Base-by-base conservation (phyloP, 805 yeast genomes). In the Pichia pseudocactophila region DNA sequence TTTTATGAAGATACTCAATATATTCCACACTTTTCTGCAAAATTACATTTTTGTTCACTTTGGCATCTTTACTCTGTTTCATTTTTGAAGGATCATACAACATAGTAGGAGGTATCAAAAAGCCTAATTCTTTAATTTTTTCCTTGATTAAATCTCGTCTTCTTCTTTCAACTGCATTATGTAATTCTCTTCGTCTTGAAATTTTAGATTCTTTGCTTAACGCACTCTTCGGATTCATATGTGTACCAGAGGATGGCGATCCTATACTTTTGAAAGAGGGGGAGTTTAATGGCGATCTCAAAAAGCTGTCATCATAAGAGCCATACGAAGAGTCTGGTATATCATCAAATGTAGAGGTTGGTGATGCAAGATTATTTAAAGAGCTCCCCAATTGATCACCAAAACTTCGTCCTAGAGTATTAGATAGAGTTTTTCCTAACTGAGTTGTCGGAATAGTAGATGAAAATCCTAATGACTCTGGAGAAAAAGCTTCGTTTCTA, bases 91-190 rank as follows among this genome's bases (percentile, higher is more conserved):
- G 27, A 20, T 70, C 71, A 38, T 73, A 69, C 19, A 83, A 60
- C 46, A 84, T 58, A 3, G 82, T 69, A 1, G 87, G 90, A 1
- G 97, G 97, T 1, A 89, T 83, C 38, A 89, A 68, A 19, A 73
- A 63, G 1, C 95, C 90, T 53, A 89, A 66, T 52, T 86, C 95
- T 57, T 82, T 82, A 48, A 89, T 88, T 53, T 85, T 78, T 55
- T 84, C 94, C 58, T 89, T 88, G 55, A 89, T 89, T 52, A 86
- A 69, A 59, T 90, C 97, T 48, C 97, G 71, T 56, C 97, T 73
- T 52, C 96, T 71, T 53, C 96, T 73, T 61, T 89, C 97, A 4
- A 89, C 97, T 1, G 95, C 96, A 57, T 89, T 89, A 61, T 89
- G 97, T 48, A 87, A 80, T 57, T 88, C 96, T 46, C 95, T 67